Conservation (phyloP, 768 basidiomycete genomes). For the Tremella mesenterica region DNA sequence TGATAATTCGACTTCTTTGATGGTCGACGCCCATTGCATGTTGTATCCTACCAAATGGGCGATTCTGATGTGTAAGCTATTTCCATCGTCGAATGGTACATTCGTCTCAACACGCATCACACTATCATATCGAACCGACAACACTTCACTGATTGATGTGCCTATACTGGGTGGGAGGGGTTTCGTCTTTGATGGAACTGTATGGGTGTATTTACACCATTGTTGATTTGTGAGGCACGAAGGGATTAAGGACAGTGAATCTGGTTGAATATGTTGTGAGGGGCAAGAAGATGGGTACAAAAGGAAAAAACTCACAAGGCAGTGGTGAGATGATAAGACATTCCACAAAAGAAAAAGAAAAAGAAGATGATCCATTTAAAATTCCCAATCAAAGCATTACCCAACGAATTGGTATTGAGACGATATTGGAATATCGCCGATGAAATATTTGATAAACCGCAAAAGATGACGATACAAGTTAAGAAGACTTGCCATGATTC, state of each 20-base stretch:
- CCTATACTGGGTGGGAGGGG: no score
- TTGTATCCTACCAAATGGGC: constrained; percentile 57
- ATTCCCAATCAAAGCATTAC: constrained; percentile 36
- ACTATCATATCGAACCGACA: constrained; percentile 37
- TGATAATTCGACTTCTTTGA: constrained; percentile 62
- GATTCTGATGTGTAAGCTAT: constrained; percentile 32
- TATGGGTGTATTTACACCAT: no score
- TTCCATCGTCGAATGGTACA: no score
- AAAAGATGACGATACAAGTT: constrained; percentile 41
- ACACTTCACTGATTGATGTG: background rate
- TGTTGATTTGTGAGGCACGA: no score
- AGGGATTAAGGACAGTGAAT: no score
- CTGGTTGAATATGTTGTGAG: no score
- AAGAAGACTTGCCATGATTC: constrained; percentile 44
- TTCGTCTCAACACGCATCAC: constrained; percentile 44
- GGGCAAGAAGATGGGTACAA: no score
- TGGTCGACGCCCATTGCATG: constrained; percentile 64
- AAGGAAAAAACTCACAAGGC: constrained; percentile 46
- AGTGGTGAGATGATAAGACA: constrained; percentile 61
- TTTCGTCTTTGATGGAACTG: no score
- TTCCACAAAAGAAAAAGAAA: constrained; percentile 52
- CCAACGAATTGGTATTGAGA: constrained; percentile 39
- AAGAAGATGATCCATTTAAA: constrained; percentile 55
- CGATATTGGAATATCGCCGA: constrained; percentile 44
- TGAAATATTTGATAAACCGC: constrained; percentile 39